A percentile compares a stretch with the other conserved stretches of the same genome.
Evolutionary conservation across 164 flowering plant species (phyloP).

Genomic region (Amborella trichopoda): DNA sequence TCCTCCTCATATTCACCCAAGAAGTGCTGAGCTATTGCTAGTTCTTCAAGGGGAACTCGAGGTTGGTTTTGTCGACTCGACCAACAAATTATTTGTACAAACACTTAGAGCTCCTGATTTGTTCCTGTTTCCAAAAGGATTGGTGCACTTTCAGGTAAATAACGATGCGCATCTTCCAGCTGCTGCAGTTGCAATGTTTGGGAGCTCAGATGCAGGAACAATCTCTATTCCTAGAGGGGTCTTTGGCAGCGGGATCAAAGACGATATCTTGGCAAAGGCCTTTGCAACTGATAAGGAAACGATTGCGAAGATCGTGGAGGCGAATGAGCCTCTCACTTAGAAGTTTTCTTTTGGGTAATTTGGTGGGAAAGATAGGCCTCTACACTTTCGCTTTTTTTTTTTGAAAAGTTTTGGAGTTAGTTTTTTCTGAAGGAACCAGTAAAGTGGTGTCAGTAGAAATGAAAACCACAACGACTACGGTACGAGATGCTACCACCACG

Average conservation of each 20-base stretch:
- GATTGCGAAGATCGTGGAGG: constrained; percentile 3
- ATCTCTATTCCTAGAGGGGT: constrained; percentile 7
- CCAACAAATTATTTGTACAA: constrained; percentile 11
- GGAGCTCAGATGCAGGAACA: constrained; percentile 14
- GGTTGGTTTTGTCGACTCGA: constrained; percentile 5
- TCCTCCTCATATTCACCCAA: constrained; percentile 14
- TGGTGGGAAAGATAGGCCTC: too few relatives aligned
- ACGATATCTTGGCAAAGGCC: constrained; percentile 8
- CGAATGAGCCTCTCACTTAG: too few relatives aligned
- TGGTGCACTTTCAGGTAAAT: constrained; percentile 16
- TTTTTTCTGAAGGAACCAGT: too few relatives aligned
- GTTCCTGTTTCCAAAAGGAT: constrained; percentile 16
- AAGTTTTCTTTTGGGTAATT: too few relatives aligned
- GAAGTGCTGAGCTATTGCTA: constrained; percentile 14
- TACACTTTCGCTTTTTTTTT: too few relatives aligned
- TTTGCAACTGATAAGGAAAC: constrained; percentile 4
- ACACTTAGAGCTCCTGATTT: constrained; percentile 6
- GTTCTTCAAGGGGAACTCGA: constrained; percentile 7
- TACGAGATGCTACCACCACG: too few relatives aligned
- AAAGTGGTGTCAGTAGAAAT: too few relatives aligned
- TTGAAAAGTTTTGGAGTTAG: too few relatives aligned
- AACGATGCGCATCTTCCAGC: constrained; percentile 2
- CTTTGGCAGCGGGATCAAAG: constrained; percentile 11
- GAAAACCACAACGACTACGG: too few relatives aligned
- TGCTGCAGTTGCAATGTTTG: constrained; percentile 11